Evolutionary conservation across 257 asterid species (phyloP).

Genomic region (Przewalskia tangutica): DNA sequence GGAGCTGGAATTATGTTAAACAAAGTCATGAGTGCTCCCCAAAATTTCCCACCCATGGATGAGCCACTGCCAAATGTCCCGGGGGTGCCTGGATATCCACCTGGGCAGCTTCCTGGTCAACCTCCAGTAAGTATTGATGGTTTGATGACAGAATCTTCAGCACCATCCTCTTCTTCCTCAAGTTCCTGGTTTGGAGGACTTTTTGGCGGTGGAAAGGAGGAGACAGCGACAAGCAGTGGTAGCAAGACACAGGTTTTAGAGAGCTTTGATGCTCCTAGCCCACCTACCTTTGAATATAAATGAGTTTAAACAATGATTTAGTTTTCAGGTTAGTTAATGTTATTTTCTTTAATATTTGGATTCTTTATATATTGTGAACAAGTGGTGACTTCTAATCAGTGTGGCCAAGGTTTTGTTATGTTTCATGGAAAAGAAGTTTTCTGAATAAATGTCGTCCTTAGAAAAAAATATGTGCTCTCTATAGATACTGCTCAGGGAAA

Average conservation of each 20-base stretch:
- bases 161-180: constrained; percentile 26
- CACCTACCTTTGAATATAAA: constrained; percentile 87
- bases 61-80: constrained; percentile 40
- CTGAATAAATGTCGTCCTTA: background rate
- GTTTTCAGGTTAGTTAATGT: background rate
- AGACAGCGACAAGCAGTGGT: constrained; percentile 35
- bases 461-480: background rate
- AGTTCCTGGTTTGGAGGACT: constrained; percentile 79
- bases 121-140: constrained; percentile 42
- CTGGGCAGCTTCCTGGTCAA: constrained; percentile 62
- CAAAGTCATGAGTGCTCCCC: constrained; percentile 50
- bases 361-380: background rate
- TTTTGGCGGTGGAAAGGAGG: constrained; percentile 53
- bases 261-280: constrained; percentile 84
- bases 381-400: background rate
- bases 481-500: background rate
- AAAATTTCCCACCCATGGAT: constrained; percentile 57
- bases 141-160: constrained; percentile 14
- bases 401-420: background rate
- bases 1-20: constrained; percentile 84
- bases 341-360: background rate
- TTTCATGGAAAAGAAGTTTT: background rate
- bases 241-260: constrained; percentile 82
- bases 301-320: constrained; percentile 14
- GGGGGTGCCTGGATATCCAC: constrained; percentile 21